phyloP scores from a whole-genome alignment of 2,329 filamentous ascomycete genomes.

The Cladosporium sp. region DNA sequence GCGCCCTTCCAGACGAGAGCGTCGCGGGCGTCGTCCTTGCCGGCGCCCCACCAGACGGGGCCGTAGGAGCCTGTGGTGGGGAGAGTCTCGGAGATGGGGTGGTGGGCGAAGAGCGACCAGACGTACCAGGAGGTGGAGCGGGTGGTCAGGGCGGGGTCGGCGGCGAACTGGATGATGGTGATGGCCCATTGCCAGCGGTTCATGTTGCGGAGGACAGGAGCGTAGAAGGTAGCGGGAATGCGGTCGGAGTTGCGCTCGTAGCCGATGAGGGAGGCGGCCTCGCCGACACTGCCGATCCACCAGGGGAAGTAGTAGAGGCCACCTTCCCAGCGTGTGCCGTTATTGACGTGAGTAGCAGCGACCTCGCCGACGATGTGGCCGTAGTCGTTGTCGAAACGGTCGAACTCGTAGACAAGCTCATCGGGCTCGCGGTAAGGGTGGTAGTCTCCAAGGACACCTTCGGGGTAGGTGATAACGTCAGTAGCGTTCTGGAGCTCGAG shows the following conservation, averaged over 20 bases:
- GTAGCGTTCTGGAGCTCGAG: conserved; percentile 20
- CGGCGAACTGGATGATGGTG: conserved; percentile 42
- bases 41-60: conserved; percentile 48
- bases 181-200: conserved; percentile 33
- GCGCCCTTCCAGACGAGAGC: conserved; percentile 47
- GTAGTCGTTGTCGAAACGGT: conserved; percentile 48
- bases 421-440: conserved; percentile 31
- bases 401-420: conserved; percentile 25
- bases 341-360: conserved; percentile 51
- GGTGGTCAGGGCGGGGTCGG: conserved; percentile 37
- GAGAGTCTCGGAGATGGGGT: conserved; percentile 40
- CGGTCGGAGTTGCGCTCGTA: conserved; percentile 64
- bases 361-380: conserved; percentile 24
- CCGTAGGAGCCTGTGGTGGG: conserved; percentile 39
- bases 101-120: conserved; percentile 34
- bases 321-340: conserved; percentile 53
- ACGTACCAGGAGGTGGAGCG: conserved; percentile 28
- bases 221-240: conserved; percentile 55
- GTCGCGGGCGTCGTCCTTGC: conserved; percentile 36
- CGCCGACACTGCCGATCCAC: conserved; percentile 60
- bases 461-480: conserved; percentile 23
- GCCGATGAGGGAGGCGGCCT: conserved; percentile 65
- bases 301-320: conserved; percentile 26
- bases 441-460: conserved; percentile 26
- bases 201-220: conserved; percentile 30